Evolutionary conservation across 148 eudicot species (phyloP), one percentile per base, ranked within the genome.

Genomic region (Chenopodium album): DNA sequence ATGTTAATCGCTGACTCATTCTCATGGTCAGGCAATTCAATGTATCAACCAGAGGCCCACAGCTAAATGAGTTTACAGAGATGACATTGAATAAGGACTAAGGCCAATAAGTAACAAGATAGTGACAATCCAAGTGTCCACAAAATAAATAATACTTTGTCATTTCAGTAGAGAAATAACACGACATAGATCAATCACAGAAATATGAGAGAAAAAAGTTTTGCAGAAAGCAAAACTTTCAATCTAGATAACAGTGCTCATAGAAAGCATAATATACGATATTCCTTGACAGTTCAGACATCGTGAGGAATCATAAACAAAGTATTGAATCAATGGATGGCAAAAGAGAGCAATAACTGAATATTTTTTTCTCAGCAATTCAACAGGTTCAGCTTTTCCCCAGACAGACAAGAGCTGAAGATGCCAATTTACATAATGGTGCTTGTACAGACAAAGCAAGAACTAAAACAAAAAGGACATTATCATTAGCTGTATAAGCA

Each of bases 71-170:
- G 16, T 71, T 81, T 60, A 56, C 4, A n/a, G 37, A 52, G 68
- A 28, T 67, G 26, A 76, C 47, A 26, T 69, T 46, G 66, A 68
- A 46, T 37, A 75, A 54, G 76, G 60, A 54, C 28, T 29, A 13
- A 69, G 31, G 69, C 84, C 65, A 62, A 65, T 4, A 56, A 20
- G 63, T 66, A 75, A 11, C 34, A 48, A 41, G 12, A 46, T 22
- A 48, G 59, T 75, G 37, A 73, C 67, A 47, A 81, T 28, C 56
- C 79, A 56, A 41, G 13, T 37, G 19, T n/a, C 59, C 76, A 73
- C 19, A 73, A 48, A 50, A 73, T 0, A 13, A 73, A 6, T 41
- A 41, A 41, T 41, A 41, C 44, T 41, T 5, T 0, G 7, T 41
- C 44, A 41, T 41, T 41, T 41, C 44, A 41, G 44, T 41, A 41